Conservation (phyloP, 164 flowering plant species). For the Saururus chinensis region DNA sequence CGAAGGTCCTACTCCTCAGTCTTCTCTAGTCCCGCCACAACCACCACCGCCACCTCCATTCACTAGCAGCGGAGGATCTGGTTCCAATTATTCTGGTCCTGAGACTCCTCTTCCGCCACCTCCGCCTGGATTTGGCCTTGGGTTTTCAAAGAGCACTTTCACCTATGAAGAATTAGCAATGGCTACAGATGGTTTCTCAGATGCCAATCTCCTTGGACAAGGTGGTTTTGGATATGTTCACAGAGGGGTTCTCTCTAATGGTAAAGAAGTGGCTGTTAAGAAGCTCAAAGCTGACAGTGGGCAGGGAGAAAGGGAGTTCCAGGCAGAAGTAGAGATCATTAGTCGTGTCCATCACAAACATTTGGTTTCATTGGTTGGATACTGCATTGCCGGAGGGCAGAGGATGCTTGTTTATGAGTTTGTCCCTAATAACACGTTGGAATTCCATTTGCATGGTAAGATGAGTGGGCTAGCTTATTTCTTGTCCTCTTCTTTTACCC, state of each 20-base stretch:
- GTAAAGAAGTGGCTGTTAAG: conserved; percentile 88
- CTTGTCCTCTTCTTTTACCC: no score
- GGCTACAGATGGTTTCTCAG: conserved; percentile 90
- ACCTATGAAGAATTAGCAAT: conserved; percentile 71
- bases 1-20: conserved; percentile 11
- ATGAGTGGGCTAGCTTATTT: background rate
- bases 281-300: conserved; percentile 87
- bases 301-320: conserved; percentile 95
- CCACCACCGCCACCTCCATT: conserved; percentile 25
- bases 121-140: conserved; percentile 54
- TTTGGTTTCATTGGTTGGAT: conserved; percentile 91
- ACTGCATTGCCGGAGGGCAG: conserved; percentile 63
- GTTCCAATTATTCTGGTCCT: conserved; percentile 55
- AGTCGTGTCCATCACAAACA: conserved; percentile 95
- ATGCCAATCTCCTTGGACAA: conserved; percentile 85
- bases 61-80: conserved; percentile 48
- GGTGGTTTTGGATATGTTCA: conserved; percentile 99
- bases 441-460: conserved; percentile 88
- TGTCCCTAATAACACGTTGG: conserved; percentile 88
- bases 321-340: conserved; percentile 93
- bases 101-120: conserved; percentile 53
- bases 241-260: conserved; percentile 79
- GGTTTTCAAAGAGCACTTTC: conserved; percentile 73
- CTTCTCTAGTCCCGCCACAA: conserved; percentile 6
- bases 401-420: conserved; percentile 95